Evolutionary conservation across 2,329 filamentous ascomycete genomes (phyloP).

Genomic region (Colletotrichum phormii): DNA sequence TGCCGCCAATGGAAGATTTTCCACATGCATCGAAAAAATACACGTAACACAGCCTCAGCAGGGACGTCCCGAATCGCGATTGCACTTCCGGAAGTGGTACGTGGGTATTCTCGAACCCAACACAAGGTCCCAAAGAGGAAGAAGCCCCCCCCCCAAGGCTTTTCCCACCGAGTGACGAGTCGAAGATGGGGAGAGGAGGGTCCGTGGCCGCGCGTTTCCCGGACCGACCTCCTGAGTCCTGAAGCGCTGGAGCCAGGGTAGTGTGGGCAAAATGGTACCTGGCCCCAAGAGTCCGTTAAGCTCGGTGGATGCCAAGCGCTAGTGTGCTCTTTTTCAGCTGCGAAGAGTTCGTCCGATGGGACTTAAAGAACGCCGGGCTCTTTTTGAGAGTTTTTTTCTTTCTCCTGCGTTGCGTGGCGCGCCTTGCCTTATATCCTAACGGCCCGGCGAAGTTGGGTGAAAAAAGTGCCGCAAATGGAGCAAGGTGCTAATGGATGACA

Average conservation of each 20-base stretch:
- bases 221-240: background rate
- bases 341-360: background rate
- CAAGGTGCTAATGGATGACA: background rate
- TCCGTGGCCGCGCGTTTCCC: conserved; percentile 28
- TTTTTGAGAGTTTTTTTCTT: background rate
- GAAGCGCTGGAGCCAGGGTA: background rate
- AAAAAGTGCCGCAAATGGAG: background rate
- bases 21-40: background rate
- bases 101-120: background rate
- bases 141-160: background rate
- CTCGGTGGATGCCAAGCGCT: conserved; percentile 6
- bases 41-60: background rate
- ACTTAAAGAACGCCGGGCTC: background rate
- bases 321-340: background rate
- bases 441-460: background rate
- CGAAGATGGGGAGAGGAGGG: background rate
- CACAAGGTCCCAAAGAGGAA: background rate
- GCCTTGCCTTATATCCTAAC: background rate
- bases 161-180: background rate
- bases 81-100: background rate
- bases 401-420: background rate
- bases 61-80: background rate
- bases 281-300: conserved; percentile 1
- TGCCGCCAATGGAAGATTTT: background rate
- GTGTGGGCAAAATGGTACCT: background rate